Percentiles rank a stretch among this genome's conserved stretches.
These are phyloP conservation scores for Athelia sp. DNA, from an alignment of 1,284 basidiomycete species.

Conservation along the genomic window DNA sequence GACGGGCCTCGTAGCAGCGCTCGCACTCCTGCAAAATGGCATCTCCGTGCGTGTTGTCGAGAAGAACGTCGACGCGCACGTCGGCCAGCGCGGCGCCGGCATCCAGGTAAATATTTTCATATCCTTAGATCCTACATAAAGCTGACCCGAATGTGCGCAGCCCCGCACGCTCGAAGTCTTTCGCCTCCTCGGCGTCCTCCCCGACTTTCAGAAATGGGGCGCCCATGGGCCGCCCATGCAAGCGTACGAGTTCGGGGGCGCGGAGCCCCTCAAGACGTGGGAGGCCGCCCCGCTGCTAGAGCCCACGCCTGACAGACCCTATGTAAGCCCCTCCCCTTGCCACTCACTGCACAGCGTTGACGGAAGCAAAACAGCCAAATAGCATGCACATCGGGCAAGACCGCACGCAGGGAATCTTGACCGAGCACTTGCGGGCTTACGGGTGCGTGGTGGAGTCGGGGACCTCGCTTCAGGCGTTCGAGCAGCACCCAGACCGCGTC, in stretches of 20 bases:
- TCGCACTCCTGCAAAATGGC: constrained; percentile 34
- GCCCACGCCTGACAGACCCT: constrained; percentile 1
- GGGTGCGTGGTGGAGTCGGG: constrained; percentile 31
- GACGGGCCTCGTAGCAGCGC: constrained; percentile 40
- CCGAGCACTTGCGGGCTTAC: constrained; percentile 21
- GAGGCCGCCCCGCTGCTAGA: not conserved
- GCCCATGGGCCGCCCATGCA: constrained; percentile 9
- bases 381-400: constrained; percentile 32
- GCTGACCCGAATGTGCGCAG: constrained; percentile 9
- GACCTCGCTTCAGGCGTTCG: constrained; percentile 31
- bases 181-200: constrained; percentile 17
- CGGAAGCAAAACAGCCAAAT: constrained; percentile 19
- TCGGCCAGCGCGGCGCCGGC: constrained; percentile 21
- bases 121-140: not conserved
- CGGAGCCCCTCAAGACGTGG: constrained; percentile 5
- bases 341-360: not conserved
- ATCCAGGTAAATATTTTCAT: constrained; percentile 13
- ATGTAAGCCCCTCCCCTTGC: not conserved
- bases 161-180: constrained; percentile 24
- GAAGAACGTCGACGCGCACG: constrained; percentile 10
- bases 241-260: constrained; percentile 9
- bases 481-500: constrained; percentile 26
- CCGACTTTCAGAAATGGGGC: constrained; percentile 14
- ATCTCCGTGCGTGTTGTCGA: constrained; percentile 27
- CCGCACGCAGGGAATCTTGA: constrained; percentile 29